These are phyloP conservation scores for Pseudoneurospora amorphoporcata DNA, from an alignment of 495 filamentous ascomycete genomes.

Conservation along the genomic window DNA sequence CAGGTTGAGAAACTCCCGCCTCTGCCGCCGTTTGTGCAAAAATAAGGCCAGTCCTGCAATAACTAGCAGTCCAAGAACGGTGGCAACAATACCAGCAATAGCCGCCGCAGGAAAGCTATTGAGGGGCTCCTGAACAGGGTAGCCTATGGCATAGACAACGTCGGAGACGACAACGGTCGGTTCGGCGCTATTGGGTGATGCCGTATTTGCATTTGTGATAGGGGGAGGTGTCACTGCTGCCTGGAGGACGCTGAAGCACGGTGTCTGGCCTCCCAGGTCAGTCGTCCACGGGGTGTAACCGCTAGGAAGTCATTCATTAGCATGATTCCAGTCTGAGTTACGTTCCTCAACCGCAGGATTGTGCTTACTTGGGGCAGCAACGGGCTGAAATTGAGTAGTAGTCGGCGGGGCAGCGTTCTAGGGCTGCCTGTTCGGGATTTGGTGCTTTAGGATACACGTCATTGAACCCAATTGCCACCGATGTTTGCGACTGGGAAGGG, in stretches of 20 bases:
- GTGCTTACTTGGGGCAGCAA: conserved; percentile 17
- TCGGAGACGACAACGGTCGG: conserved; percentile 7
- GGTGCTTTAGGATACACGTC: conserved; percentile 4
- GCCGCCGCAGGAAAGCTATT: conserved; percentile 4
- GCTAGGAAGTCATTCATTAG: conserved; percentile 4
- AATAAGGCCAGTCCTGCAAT: conserved; percentile 2
- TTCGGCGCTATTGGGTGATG: not conserved
- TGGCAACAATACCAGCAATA: conserved; percentile 9
- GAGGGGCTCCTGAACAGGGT: conserved; percentile 1
- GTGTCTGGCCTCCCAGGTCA: conserved; percentile 11
- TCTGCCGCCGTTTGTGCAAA: not conserved
- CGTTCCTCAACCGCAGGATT: not conserved
- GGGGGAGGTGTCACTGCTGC: not conserved
- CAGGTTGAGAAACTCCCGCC: not conserved
- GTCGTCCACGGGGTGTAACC: conserved; percentile 13
- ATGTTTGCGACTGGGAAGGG: conserved; percentile 4
- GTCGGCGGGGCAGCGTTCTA: conserved; percentile 10
- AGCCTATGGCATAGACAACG: conserved; percentile 9
- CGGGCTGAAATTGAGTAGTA: conserved; percentile 11
- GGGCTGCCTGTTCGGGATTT: not conserved
- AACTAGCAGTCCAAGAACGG: not conserved
- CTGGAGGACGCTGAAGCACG: conserved; percentile 9
- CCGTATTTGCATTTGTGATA: not conserved
- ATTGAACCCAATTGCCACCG: not conserved
- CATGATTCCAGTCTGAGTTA: not conserved